These are phyloP conservation scores for Aspergillus leporis DNA, from an alignment of 495 filamentous ascomycete species.

Conservation along the genomic window DNA sequence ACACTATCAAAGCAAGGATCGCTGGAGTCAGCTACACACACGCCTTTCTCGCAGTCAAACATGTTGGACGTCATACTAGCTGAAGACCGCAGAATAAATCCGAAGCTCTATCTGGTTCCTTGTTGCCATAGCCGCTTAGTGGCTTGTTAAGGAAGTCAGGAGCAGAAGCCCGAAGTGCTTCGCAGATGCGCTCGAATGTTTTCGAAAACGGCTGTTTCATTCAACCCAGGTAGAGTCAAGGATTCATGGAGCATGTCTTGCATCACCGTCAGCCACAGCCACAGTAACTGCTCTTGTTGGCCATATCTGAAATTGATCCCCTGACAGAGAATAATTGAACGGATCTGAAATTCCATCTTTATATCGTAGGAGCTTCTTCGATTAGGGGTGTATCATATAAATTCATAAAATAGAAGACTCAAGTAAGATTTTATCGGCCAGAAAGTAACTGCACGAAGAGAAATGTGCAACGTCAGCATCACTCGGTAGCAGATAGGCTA, in stretches of 20 bases:
- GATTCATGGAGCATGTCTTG: constrained; percentile 29
- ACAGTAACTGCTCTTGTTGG: constrained; percentile 23
- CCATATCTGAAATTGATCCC: constrained; percentile 21
- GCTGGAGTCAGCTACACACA: not conserved
- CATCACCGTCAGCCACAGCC: constrained; percentile 37
- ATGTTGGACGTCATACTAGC: constrained; percentile 22
- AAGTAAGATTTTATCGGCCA: constrained; percentile 20
- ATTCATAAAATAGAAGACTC: constrained; percentile 30
- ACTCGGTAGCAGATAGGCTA: constrained; percentile 33
- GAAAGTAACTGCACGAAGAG: constrained; percentile 26
- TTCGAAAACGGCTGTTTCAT: constrained; percentile 19
- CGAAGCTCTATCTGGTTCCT: constrained; percentile 13
- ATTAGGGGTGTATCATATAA: constrained; percentile 34
- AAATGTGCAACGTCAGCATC: constrained; percentile 37
- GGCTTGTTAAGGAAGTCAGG: constrained; percentile 30
- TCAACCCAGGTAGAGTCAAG: constrained; percentile 7
- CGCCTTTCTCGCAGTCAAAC: not conserved
- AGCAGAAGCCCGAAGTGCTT: constrained; percentile 11
- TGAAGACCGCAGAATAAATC: constrained; percentile 33
- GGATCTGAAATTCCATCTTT: constrained; percentile 32
- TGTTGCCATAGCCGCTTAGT: constrained; percentile 11
- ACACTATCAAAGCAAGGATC: constrained; percentile 18
- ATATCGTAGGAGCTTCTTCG: constrained; percentile 25
- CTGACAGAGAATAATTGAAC: constrained; percentile 28
- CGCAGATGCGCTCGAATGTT: constrained; percentile 23